Evolutionary conservation across 495 filamentous ascomycete species (phyloP), one percentile per base, ranked within the genome.

Genomic region (Filosporella fistucella): DNA sequence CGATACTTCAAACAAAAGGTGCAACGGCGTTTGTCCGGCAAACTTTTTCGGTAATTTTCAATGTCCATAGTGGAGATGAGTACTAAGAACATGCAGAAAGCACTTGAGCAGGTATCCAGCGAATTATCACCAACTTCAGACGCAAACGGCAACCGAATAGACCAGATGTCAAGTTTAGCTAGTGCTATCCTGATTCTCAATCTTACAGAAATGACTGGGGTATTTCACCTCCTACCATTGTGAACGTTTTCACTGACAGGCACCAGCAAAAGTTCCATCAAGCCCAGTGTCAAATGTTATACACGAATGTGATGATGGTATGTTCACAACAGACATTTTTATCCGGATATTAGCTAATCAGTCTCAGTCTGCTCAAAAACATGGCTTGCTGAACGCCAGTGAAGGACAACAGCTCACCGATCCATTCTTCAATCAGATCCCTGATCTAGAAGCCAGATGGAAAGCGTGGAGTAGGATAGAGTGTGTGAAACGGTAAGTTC

Each of bases 381-480:
- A 76, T 51, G 72, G 72, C 0, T 59, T 77, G 2, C 76, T 77
- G 47, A 63, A 69, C 17, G 63, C 69, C 7, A 69, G 56, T 8
- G 70, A 75, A 45, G 66, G 67, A 16, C 68, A 74, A 47, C 59
- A 67, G 1, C 65, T 74, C 8, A 70, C 72, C 36, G 69, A 64
- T 55, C 63, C 61, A 34, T 52, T 76, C 5, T 74, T 74, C 32
- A 67, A 73, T 23, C 59, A 63, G 13, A 61, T 75, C 2, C 58
- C 67, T 7, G 71, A 76, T 56, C 62, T 70, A 16, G 74, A 75
- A 25, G 60, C 63, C 36, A 58, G 71, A 57, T 77, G 74, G 74
- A 76, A 76, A 47, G 69, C 71, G 3, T 77, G 74, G 74, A 68
- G 66, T 49, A 71, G 67, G 38, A 66, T 77, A 5, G 74, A 77